Evolutionary conservation across 2,329 filamentous ascomycete species (phyloP).

Genomic region (Xylaria sp.): DNA sequence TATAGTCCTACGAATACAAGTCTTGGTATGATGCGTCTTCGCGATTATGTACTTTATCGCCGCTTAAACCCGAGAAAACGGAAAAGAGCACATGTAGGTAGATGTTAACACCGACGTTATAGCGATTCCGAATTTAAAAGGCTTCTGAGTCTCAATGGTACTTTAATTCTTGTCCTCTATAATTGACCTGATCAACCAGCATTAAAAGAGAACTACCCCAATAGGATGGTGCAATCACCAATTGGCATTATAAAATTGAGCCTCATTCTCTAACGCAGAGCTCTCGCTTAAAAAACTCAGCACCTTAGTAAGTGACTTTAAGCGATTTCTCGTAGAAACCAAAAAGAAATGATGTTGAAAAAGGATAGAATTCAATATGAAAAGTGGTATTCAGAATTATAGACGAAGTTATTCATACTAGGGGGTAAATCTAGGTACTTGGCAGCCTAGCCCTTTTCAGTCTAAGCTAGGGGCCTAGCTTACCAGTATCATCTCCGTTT

Average conservation of each 20-base stretch:
- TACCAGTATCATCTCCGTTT: background rate
- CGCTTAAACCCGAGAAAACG: background rate
- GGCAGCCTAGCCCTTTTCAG: background rate
- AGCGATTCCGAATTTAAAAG: background rate
- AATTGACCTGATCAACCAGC: background rate
- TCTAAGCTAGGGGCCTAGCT: background rate
- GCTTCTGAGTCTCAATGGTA: background rate
- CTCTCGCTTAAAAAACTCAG: too few species aligned
- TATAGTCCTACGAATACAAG: background rate
- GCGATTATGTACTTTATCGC: background rate
- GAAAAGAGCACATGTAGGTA: background rate
- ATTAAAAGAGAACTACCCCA: too few species aligned
- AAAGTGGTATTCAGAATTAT: background rate
- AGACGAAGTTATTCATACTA: background rate
- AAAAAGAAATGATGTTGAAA: background rate
- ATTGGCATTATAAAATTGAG: too few species aligned
- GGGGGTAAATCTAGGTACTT: background rate
- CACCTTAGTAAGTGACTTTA: too few species aligned
- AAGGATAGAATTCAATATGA: background rate
- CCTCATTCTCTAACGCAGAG: background rate
- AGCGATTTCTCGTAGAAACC: background rate
- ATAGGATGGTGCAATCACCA: too few species aligned
- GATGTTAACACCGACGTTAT: background rate
- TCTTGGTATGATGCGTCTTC: background rate
- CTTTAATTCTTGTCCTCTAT: background rate